phyloP scores from a whole-genome alignment of 345 rosid genomes.

The Hirschfeldia incana region DNA sequence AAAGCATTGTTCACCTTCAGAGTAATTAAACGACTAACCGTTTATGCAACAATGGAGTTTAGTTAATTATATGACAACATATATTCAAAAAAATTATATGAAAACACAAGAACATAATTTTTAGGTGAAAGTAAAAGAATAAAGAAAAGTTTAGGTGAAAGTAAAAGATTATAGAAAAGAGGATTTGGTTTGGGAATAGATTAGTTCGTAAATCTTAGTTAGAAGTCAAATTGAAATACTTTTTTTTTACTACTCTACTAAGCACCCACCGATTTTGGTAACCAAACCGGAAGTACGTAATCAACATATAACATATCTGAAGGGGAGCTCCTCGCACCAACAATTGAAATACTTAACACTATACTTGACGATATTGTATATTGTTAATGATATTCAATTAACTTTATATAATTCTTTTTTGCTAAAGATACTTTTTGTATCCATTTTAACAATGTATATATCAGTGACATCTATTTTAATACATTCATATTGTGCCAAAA shows the following conservation, averaged over 20 bases:
- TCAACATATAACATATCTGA: too few species aligned
- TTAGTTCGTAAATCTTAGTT: not conserved
- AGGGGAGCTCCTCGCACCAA: too few species aligned
- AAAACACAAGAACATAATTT: constrained; percentile 6
- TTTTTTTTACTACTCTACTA: too few species aligned
- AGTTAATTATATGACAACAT: not conserved
- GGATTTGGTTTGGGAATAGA: constrained; percentile 9
- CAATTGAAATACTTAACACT: constrained; percentile 1
- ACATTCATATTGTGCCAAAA: constrained; percentile 5
- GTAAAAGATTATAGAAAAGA: constrained; percentile 9
- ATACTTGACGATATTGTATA: constrained; percentile 1
- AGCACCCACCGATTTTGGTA: too few species aligned
- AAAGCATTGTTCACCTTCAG: not conserved
- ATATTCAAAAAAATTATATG: not conserved
- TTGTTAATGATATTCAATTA: constrained; percentile 12
- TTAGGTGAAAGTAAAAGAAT: constrained; percentile 4
- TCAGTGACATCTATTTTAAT: not conserved
- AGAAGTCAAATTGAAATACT: constrained; percentile 21
- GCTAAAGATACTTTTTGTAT: not conserved
- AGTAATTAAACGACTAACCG: not conserved
- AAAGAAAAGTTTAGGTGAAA: not conserved
- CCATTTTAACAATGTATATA: constrained; percentile 2
- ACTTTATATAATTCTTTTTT: not conserved
- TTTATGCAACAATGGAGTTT: not conserved
- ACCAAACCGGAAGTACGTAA: too few species aligned